Conservation (phyloP, 257 asterid species). For the Capsicum chinense region DNA sequence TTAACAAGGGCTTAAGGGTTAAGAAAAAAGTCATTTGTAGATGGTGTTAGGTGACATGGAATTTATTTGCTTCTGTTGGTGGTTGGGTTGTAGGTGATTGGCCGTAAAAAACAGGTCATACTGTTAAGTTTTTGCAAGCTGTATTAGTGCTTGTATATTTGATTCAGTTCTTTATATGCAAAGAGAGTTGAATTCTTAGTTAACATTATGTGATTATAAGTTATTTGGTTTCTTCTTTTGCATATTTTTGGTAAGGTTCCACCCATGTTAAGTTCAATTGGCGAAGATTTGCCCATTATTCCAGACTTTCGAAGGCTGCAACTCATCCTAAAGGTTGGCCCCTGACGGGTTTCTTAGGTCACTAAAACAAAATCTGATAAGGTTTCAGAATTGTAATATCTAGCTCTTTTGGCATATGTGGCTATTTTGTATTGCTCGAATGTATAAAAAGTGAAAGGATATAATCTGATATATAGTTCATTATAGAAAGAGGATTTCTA, state of each 20-base stretch:
- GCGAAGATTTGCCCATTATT: not conserved
- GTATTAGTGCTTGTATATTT: not conserved
- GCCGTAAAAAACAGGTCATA: not conserved
- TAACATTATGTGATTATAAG: constrained; percentile 1
- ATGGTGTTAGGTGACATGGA: not conserved
- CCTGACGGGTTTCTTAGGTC: not conserved
- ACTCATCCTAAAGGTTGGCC: not conserved
- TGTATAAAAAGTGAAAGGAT: not conserved
- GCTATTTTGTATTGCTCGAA: constrained; percentile 12
- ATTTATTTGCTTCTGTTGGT: not conserved
- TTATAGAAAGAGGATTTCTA: not conserved
- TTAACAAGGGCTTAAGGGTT: not conserved
- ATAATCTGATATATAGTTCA: not conserved
- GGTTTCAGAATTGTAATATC: not conserved
- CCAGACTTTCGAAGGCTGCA: not conserved
- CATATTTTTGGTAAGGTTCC: not conserved
- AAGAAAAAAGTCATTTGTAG: not conserved
- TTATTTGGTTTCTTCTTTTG: not conserved
- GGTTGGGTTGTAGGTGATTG: not conserved
- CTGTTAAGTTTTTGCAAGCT: not conserved
- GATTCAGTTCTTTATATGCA: not conserved
- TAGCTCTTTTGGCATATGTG: not conserved
- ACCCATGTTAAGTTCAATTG: not conserved
- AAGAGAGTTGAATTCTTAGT: not conserved
- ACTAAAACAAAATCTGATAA: not conserved